Percentiles rank a stretch among this genome's conserved stretches.
Conservation (phyloP, 2,329 filamentous ascomycete genomes). For the Apiospora malaysiana region DNA sequence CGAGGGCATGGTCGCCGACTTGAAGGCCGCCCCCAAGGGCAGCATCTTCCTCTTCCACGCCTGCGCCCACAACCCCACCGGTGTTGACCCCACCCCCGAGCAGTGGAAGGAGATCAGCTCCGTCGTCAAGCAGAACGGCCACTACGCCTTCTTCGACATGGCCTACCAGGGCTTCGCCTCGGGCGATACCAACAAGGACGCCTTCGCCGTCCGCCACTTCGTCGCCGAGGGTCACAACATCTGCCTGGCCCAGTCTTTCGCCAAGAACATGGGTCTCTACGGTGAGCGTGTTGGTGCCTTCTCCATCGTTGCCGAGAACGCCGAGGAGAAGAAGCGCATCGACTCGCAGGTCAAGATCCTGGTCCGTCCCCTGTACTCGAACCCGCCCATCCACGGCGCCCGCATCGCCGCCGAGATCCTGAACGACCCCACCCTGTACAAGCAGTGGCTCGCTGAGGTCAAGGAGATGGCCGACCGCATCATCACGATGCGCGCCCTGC, state of each 20-base stretch:
- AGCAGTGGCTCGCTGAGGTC: slow-evolving; percentile 95
- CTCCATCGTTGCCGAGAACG: slow-evolving; percentile 83
- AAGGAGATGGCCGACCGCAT: slow-evolving; percentile 99
- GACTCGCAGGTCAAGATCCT: slow-evolving; percentile 99
- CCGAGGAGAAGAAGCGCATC: slow-evolving; percentile 92
- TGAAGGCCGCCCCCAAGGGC: slow-evolving; percentile 85
- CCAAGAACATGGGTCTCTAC: slow-evolving; percentile 99
- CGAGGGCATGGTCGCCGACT: slow-evolving; percentile 87
- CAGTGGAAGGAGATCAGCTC: slow-evolving; percentile 93
- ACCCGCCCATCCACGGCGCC: slow-evolving; percentile 95
- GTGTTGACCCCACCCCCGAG: slow-evolving; percentile 88
- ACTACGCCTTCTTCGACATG: slow-evolving; percentile 99
- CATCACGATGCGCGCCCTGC: slow-evolving; percentile 94
- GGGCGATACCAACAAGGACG: slow-evolving; percentile 89
- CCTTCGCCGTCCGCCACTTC: slow-evolving; percentile 92
- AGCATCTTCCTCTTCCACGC: slow-evolving; percentile 95
- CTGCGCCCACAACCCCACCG: slow-evolving; percentile 97
- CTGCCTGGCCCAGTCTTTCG: slow-evolving; percentile 90
- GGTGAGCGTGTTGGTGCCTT: slow-evolving; percentile 98
- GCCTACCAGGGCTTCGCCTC: slow-evolving; percentile 98
- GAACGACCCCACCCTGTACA: slow-evolving; percentile 81
- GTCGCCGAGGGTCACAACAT: slow-evolving; percentile 90
- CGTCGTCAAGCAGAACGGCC: slow-evolving; percentile 82
- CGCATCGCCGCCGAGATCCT: slow-evolving; percentile 93
- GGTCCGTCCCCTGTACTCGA: slow-evolving; percentile 96